Percentiles rank a stretch among this genome's conserved stretches.
Conservation (phyloP, 331 rosid genomes). For the Arachis monticola region DNA sequence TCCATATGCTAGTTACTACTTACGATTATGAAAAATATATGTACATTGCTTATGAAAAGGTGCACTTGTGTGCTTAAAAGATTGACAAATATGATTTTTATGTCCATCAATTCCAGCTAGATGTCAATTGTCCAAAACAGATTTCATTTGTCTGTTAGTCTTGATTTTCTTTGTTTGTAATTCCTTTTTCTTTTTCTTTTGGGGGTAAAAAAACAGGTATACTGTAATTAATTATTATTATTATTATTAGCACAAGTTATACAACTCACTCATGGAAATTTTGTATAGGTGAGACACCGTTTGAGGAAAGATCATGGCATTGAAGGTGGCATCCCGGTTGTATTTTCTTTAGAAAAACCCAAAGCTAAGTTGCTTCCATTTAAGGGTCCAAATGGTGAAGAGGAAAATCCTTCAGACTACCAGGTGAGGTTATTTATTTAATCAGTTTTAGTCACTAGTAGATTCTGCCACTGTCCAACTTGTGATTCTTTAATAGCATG, state of each 20-base stretch:
- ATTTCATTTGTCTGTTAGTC: conserved; percentile 8
- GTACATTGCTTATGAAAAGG: conserved; percentile 17
- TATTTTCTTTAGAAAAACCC: conserved; percentile 91
- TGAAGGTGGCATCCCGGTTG: conserved; percentile 91
- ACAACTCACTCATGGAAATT: conserved; percentile 23
- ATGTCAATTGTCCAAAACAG: conserved; percentile 11
- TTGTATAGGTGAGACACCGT: conserved; percentile 78
- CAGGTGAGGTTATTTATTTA: conserved; percentile 56
- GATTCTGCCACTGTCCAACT: conserved; percentile 6
- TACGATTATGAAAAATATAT: background rate
- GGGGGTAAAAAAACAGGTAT: too few species aligned
- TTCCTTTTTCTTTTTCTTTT: background rate
- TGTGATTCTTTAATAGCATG: background rate
- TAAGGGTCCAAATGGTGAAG: conserved; percentile 82
- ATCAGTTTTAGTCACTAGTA: conserved; percentile 18
- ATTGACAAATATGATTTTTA: conserved; percentile 3
- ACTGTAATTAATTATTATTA: too few species aligned
- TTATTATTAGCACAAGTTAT: conserved; percentile 7
- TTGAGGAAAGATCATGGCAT: conserved; percentile 79
- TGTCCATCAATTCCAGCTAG: conserved; percentile 20
- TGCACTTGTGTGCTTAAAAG: conserved; percentile 1
- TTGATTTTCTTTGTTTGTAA: conserved; percentile 31
- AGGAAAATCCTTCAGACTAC: conserved; percentile 89
- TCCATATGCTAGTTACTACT: conserved; percentile 4
- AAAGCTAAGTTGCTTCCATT: conserved; percentile 92